Evolutionary conservation across 331 rosid genomes (phyloP), one percentile per base, ranked within the genome.

Genomic region (Quercus tomentella): DNA sequence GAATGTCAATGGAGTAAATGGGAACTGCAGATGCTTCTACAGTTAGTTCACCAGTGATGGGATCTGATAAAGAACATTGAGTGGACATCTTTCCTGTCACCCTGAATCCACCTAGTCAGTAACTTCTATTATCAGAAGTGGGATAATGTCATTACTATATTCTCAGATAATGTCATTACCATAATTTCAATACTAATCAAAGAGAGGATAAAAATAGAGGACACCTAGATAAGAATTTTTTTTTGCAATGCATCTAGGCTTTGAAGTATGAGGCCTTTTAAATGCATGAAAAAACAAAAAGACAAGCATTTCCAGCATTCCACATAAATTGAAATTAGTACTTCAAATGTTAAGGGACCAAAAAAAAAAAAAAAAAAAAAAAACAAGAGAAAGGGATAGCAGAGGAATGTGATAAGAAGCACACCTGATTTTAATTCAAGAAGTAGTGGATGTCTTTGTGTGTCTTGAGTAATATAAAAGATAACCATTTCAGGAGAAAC

Each of bases 391-490:
- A 57, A 63, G 8, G 6, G 4, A 52, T 31, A 30, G 77, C 15
- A 75, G 22, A 14, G 55, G 61, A 69, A 82, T 58, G 54, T 49
- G 54, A 49, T 49, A 4, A 49, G 54, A 73, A 78, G 79, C 84
- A 45, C n/a, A 93, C 99, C 96, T 55, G 97, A 87, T 86, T 86
- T 95, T 84, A 95, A 4, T 83, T 95, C 97, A 54, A 91, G 91
- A 83, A 93, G 97, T 17, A 92, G 86, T 14, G 99, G 93, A 87
- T 95, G 98, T 76, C 94, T 88, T 85, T 90, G 99, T 74, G 99
- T 93, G 89, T 93, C 99, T 76, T 95, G 99, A 18, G 97, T 95
- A 63, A 95, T 86, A 86, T 95, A 93, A 86, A 93, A 93, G 86
- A 89, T 72, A 25, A 93, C 91, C 91, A 83, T 91, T 86, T 91